Base-by-base conservation (phyloP, 139 green algal species). In the Closterium sp. region DNA sequence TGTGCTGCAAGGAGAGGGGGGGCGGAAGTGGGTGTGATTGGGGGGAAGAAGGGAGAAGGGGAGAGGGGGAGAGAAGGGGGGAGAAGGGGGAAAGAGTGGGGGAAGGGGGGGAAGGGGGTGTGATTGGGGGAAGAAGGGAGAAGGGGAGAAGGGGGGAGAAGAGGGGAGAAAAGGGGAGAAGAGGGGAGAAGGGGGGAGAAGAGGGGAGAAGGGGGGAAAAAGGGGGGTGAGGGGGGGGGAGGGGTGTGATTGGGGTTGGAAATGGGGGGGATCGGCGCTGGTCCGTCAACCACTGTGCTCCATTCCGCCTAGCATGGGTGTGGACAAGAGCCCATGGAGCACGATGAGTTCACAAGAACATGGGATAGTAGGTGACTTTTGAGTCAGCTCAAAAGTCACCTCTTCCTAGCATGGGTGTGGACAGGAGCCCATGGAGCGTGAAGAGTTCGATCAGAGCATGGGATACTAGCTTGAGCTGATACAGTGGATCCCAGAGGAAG, bases 1-100 rank as follows among this genome's bases (percentile, higher is more conserved):
- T 93, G 64, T 91, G 93, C 92, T 94, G 91, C 81, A 3, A 12
- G 69, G 69, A 84, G 25, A 30, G 28, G 69, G 69, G 9, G 69
- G n/a, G n/a, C n/a, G 25, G 16, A 86, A 86, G 7, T 10, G 31
- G 23, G 25, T n/a, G 83, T 10, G 83, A 86, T 10, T 33, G 83
- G 31, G 23, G 16, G 23, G 23, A 86, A 86, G 16, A 25, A 31
- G 12, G 83, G 83, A 31, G 83, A 86, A 31, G 12, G 83, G 83
- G 83, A 86, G 6, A 84, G 81, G 4, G n/a, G n/a, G 81, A 33
- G 21, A 8, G 2, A 7, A 8, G n/a, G 4, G 8, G 30, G 81
- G 21, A 25, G 6, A 85, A 25, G 81, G 81, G n/a, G 81, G 8
- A 3, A 10, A 32, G 9, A 32, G 7, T 64, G 25, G 2, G 1